Evolutionary conservation across 2,329 filamentous ascomycete species (phyloP).

Genomic region (Chrysoporthe puriensis): DNA sequence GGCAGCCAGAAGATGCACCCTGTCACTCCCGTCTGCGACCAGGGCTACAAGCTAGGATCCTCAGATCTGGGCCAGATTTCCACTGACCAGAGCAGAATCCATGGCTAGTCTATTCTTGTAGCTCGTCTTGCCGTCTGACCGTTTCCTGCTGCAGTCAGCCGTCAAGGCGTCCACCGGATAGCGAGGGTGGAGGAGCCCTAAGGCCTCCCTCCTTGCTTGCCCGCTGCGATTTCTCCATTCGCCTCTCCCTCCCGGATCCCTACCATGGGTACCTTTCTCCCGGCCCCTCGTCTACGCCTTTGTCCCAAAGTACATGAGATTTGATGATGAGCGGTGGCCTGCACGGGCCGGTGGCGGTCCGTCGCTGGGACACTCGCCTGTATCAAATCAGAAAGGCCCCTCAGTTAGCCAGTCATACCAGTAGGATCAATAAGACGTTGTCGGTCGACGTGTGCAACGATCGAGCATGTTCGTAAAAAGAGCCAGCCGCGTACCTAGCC

Average conservation of each 20-base stretch:
- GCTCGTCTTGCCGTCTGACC: conserved; percentile 15
- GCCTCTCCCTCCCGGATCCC: neutral
- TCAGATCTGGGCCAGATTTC: neutral
- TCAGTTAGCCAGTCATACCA: neutral
- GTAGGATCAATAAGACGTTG: neutral
- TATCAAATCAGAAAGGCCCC: neutral
- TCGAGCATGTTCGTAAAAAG: neutral
- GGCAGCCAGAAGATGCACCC: conserved; percentile 6
- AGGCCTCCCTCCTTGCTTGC: neutral
- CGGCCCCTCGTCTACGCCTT: neutral
- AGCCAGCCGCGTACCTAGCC: neutral
- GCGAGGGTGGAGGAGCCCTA: neutral
- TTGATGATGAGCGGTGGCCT: neutral
- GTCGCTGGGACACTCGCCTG: neutral
- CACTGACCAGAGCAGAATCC: neutral
- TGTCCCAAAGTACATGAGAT: neutral
- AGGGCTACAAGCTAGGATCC: neutral
- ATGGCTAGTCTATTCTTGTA: conserved; percentile 15
- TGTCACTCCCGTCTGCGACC: neutral
- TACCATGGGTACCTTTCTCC: neutral
- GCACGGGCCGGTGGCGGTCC: neutral
- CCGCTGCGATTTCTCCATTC: neutral
- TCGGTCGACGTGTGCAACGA: neutral
- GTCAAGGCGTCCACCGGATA: neutral
- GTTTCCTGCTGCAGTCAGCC: neutral